Evolutionary conservation across 148 eudicot genomes (phyloP).

Genomic region (Vaccinium corymbosum): DNA sequence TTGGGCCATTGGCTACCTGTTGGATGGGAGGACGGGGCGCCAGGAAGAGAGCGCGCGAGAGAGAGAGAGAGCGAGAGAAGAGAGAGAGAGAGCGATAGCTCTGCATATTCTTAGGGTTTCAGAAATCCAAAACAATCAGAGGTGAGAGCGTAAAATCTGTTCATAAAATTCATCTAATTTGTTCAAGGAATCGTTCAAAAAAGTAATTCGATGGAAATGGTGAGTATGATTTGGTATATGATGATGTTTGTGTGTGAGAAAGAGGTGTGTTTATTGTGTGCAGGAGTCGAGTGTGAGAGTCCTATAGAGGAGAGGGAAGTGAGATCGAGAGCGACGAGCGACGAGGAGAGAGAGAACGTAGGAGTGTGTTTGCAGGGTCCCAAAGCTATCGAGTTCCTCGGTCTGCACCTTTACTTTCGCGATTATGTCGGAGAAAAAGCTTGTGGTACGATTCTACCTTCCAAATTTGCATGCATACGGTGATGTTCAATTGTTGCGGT

Average conservation of each 20-base stretch:
- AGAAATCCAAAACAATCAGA: constrained; percentile 8
- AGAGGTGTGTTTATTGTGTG: constrained; percentile 91
- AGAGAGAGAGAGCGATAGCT: not conserved
- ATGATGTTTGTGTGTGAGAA: constrained; percentile 81
- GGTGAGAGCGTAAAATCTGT: constrained; percentile 17
- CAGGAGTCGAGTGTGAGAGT: constrained; percentile 91
- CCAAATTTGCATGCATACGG: not conserved
- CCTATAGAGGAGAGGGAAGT: constrained; percentile 35
- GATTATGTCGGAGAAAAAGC: constrained; percentile 71
- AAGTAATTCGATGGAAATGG: constrained; percentile 14
- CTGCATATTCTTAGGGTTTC: constrained; percentile 6
- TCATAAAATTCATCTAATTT: not conserved
- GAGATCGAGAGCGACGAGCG: constrained; percentile 33
- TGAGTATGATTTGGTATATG: constrained; percentile 37
- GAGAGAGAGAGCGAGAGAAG: constrained; percentile 12
- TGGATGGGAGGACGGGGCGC: not conserved
- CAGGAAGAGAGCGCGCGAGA: constrained; percentile 8
- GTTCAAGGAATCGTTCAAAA: constrained; percentile 6
- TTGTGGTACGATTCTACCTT: constrained; percentile 57
- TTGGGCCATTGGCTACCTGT: not conserved
- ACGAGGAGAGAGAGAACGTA: constrained; percentile 7
- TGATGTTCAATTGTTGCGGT: not conserved
- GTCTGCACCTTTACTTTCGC: not conserved
- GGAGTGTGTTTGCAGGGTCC: not conserved
- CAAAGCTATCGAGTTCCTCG: no score